phyloP scores from a whole-genome alignment of 1,284 basidiomycete species.

The Stygiomarasmius scandens region DNA sequence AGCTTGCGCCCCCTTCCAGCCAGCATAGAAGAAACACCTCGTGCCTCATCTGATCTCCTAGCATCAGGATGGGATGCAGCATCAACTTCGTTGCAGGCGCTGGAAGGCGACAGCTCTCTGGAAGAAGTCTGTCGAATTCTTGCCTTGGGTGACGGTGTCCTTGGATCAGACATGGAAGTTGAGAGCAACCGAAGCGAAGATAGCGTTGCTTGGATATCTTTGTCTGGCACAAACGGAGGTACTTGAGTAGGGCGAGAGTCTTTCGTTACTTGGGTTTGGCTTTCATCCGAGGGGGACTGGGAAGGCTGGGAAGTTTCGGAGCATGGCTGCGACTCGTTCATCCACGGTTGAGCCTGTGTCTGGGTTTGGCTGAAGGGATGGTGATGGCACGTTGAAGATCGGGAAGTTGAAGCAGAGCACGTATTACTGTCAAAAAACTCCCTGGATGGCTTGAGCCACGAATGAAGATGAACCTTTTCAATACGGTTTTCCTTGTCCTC shows the following conservation, averaged over 20 bases:
- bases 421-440: neutral
- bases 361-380: neutral
- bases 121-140: too few relatives aligned
- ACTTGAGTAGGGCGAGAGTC: neutral
- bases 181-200: too few relatives aligned
- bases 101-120: too few relatives aligned
- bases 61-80: too few relatives aligned
- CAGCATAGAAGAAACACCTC: too few relatives aligned
- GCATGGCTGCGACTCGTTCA: neutral
- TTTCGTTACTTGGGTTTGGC: neutral
- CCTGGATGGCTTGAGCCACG: neutral
- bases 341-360: neutral
- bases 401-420: neutral
- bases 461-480: neutral
- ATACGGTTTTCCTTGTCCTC: neutral
- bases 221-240: neutral
- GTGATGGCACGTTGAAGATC: neutral
- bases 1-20: too few relatives aligned
- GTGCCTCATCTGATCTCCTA: too few relatives aligned
- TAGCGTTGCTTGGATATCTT: too few relatives aligned
- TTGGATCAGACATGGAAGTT: too few relatives aligned
- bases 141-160: too few relatives aligned
- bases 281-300: neutral
- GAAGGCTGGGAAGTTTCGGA: neutral
- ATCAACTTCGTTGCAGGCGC: too few relatives aligned